Evolutionary conservation across 1,284 basidiomycete genomes (phyloP).

Genomic region (Austroboletus rostrupii): DNA sequence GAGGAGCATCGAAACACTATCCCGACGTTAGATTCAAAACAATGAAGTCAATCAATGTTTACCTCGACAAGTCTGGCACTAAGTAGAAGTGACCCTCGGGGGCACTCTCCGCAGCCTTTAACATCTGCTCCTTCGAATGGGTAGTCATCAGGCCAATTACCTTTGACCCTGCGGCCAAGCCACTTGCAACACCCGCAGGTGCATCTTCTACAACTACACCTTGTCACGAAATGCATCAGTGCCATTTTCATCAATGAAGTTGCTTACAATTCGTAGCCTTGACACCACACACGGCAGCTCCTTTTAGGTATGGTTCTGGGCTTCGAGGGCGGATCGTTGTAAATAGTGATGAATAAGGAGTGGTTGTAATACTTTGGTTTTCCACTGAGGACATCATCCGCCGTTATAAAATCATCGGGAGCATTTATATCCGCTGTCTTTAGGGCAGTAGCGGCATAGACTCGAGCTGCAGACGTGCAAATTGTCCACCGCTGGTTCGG

Average conservation of each 20-base stretch:
- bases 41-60: constrained; percentile 8
- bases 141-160: constrained; percentile 80
- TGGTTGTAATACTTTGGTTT: constrained; percentile 65
- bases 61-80: constrained; percentile 63
- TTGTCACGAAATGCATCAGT: constrained; percentile 25
- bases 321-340: constrained; percentile 37
- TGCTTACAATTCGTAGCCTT: constrained; percentile 55
- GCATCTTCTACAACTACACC: constrained; percentile 87
- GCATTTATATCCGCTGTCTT: constrained; percentile 47
- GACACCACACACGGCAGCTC: constrained; percentile 60
- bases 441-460: constrained; percentile 55
- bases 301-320: constrained; percentile 83
- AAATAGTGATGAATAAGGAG: constrained; percentile 8
- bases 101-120: constrained; percentile 47
- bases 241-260: not conserved
- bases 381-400: constrained; percentile 75
- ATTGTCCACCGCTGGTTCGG: constrained; percentile 63
- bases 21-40: constrained; percentile 2
- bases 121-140: constrained; percentile 64
- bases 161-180: constrained; percentile 72
- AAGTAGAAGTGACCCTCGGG: constrained; percentile 38
- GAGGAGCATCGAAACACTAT: constrained; percentile 27
- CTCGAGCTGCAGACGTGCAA: constrained; percentile 64
- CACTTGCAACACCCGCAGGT: constrained; percentile 73
- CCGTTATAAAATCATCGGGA: constrained; percentile 69